Percentiles rank a stretch among this genome's conserved stretches.
phyloP scores from a whole-genome alignment of 768 basidiomycete genomes.

The Rhizopogon vesiculosus region DNA sequence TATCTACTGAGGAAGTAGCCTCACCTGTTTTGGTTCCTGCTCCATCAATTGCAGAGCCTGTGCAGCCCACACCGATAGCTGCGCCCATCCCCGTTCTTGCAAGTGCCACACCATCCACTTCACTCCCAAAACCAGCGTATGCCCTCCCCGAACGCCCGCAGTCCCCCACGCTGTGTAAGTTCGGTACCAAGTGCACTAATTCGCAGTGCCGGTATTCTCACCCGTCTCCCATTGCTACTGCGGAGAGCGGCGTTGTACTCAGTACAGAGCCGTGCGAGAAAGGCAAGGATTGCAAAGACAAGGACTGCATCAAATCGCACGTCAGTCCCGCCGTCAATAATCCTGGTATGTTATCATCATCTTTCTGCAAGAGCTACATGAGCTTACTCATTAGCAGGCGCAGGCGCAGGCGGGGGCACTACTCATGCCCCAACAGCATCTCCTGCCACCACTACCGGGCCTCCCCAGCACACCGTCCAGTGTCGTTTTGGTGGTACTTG shows the following conservation, averaged over 20 bases:
- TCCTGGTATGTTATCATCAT: conserved; percentile 37
- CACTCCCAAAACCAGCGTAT: conserved; percentile 32
- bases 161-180: conserved; percentile 93
- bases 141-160: conserved; percentile 73
- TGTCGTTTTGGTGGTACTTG: conserved; percentile 73
- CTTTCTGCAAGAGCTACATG: conserved; percentile 2
- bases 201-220: conserved; percentile 88
- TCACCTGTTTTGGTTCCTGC: conserved; percentile 1
- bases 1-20: conserved; percentile 3
- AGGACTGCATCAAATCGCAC: conserved; percentile 90
- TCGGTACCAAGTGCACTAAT: conserved; percentile 86
- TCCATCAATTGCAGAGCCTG: conserved; percentile 12
- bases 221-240: conserved; percentile 94
- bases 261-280: conserved; percentile 92
- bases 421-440: conserved; percentile 31
- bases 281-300: conserved; percentile 85
- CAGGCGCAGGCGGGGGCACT: conserved; percentile 28
- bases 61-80: conserved; percentile 11
- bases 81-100: conserved; percentile 24
- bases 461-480: conserved; percentile 28
- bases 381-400: conserved; percentile 15
- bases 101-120: conserved; percentile 8
- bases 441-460: conserved; percentile 20
- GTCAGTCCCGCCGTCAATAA: conserved; percentile 81
- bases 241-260: conserved; percentile 91